phyloP scores from a whole-genome alignment of 2,329 filamentous ascomycete species.

The Clonostachys sp. region DNA sequence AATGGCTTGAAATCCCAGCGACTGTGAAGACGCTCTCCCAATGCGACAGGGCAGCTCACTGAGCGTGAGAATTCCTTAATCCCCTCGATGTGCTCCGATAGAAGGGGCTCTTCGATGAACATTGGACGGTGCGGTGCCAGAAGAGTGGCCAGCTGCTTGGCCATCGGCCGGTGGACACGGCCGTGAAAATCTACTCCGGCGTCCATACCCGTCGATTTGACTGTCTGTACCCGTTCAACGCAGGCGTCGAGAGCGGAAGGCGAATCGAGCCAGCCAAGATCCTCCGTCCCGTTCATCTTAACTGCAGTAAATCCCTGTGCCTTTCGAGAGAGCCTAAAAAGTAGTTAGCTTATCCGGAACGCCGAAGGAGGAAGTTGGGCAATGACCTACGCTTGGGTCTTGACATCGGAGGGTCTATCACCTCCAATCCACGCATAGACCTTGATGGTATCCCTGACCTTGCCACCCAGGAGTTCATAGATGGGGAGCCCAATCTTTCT shows the following conservation, averaged over 20 bases:
- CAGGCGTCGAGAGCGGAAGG: conserved; percentile 58
- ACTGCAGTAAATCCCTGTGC: conserved; percentile 61
- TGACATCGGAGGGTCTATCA: conserved; percentile 64
- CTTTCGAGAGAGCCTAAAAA: conserved; percentile 44
- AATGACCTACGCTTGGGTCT: conserved; percentile 48
- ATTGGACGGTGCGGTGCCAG: conserved; percentile 65
- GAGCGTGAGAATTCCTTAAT: conserved; percentile 39
- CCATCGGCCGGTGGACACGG: conserved; percentile 75
- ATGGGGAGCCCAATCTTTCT: conserved; percentile 57
- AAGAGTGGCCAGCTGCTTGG: conserved; percentile 65
- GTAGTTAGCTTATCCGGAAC: not conserved
- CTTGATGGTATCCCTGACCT: conserved; percentile 63
- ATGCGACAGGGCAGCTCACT: conserved; percentile 61
- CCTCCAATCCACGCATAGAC: conserved; percentile 80
- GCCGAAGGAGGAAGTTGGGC: not conserved
- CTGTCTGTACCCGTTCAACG: conserved; percentile 62
- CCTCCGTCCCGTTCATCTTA: conserved; percentile 79
- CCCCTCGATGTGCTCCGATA: conserved; percentile 63
- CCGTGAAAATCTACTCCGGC: conserved; percentile 77
- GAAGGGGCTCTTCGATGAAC: conserved; percentile 73
- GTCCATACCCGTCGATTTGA: conserved; percentile 67
- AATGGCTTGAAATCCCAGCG: conserved; percentile 73
- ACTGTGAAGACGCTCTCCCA: conserved; percentile 67
- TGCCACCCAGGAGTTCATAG: conserved; percentile 70
- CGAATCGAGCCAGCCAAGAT: conserved; percentile 72